Conservation (phyloP, 352 stramenopile species). For the Globisporangium middletonii region DNA sequence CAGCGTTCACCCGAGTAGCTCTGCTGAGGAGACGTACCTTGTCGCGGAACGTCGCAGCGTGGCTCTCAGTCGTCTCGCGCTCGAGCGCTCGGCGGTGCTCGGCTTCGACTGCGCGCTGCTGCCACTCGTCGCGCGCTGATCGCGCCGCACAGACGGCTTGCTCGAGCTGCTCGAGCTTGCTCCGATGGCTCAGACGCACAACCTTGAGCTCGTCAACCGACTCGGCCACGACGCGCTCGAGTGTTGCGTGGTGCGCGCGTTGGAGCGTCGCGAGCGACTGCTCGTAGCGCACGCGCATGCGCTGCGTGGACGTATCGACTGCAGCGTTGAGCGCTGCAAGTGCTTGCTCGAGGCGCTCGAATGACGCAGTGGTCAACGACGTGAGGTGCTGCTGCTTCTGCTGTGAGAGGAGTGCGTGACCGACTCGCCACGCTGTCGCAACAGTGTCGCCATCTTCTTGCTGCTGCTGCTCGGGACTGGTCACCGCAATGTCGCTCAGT, state of each 20-base stretch:
- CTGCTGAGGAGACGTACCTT: constrained; percentile 1
- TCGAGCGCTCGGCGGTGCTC: constrained; percentile 15
- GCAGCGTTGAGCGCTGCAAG: constrained; percentile 25
- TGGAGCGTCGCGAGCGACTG: constrained; percentile 43
- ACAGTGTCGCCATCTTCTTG: too few species aligned
- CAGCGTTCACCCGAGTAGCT: too few species aligned
- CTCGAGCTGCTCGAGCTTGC: constrained; percentile 32
- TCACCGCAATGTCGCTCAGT: neutral
- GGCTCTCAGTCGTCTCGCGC: constrained; percentile 20
- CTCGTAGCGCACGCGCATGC: constrained; percentile 40
- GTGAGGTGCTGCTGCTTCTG: constrained; percentile 21
- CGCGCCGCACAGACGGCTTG: constrained; percentile 24
- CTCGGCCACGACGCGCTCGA: constrained; percentile 46
- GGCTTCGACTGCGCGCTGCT: constrained; percentile 17
- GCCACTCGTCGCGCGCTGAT: constrained; percentile 24
- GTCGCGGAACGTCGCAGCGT: constrained; percentile 15
- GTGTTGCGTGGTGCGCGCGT: constrained; percentile 41
- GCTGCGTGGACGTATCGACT: constrained; percentile 23
- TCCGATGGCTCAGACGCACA: constrained; percentile 39
- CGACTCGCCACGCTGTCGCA: constrained; percentile 25
- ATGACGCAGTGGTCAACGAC: constrained; percentile 15
- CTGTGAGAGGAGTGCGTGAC: constrained; percentile 15
- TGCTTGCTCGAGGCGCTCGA: constrained; percentile 33
- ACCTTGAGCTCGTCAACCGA: constrained; percentile 46
- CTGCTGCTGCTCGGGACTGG: neutral